Base-by-base conservation (phyloP, 1,139 yeast genomes). In the Pichia sp. region DNA sequence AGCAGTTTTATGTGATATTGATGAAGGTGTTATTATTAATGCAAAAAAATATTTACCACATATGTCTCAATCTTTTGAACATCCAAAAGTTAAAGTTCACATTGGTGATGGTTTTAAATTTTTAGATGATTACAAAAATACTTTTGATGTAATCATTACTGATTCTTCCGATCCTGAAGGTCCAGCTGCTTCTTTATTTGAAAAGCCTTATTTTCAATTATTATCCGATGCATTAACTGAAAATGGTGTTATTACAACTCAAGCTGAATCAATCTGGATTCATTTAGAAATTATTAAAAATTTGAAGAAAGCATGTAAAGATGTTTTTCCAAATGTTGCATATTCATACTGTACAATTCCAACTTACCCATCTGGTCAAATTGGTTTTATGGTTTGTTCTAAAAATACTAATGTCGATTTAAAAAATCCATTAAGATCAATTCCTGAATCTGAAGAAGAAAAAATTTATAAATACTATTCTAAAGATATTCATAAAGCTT, bases 131-230 rank as follows among this genome's bases (percentile, higher is more conserved):
- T 78, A 78, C 67, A 67, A 68, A 55, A 72, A 75, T 58, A 51
- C 61, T 18, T 88, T 84, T 57, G 96, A 88, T 62, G 95, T 87
- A 32, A 87, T 88, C 60, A 80, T 88, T 62, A 86, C 96, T 37
- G 96, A 88, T 63, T 86, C 96, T 14, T 85, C 95, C 29, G 96
- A 88, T 63, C 96, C 96, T 37, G 96, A 88, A 63, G 96, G 96
- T 43, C 96, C 96, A 30, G 96, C 96, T 38, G 95, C 81, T 62
- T 72, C 83, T 23, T 74, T 88, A 47, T 88, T 88, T 76, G 89
- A 86, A 66, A 78, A 81, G 60, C 85, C 86, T 26, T 88, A 87
- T 72, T 88, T 87, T 64, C 72, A 81, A 64, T 72, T 88, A 56
- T 72, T 88, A 65, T 69, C 72, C 59, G 78, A 76, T 51, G 95